Conservation (phyloP, 2,329 filamentous ascomycete species). For the Amylocarpus encephaloides region DNA sequence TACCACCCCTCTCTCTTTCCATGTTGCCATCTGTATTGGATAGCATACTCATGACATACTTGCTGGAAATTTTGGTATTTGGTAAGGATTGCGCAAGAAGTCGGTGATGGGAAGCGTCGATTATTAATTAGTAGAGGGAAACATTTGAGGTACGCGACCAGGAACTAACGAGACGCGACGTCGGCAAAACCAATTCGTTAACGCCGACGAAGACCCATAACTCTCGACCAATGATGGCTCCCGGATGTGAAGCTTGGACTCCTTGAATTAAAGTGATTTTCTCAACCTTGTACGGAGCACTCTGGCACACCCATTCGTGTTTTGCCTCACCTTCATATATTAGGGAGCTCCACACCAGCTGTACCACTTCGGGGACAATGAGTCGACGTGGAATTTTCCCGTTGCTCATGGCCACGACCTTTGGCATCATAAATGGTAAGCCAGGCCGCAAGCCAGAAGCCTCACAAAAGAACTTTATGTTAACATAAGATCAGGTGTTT, state of each 20-base stretch:
- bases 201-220: not conserved
- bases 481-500: conserved; percentile 19
- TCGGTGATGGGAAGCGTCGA: not conserved
- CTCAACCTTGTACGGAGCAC: no score
- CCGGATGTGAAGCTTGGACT: no score
- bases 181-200: not conserved
- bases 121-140: no score
- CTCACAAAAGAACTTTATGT: not conserved
- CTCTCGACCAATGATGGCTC: not conserved
- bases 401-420: conserved; percentile 24
- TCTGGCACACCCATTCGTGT: no score
- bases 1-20: conserved; percentile 33
- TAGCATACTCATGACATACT: conserved; percentile 19
- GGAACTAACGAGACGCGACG: not conserved
- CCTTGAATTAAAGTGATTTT: no score
- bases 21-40: conserved; percentile 27
- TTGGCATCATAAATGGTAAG: conserved; percentile 30
- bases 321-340: no score
- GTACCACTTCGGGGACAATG: conserved; percentile 14
- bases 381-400: conserved; percentile 27
- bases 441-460: not conserved
- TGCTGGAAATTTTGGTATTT: not conserved
- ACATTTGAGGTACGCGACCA: no score
- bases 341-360: not conserved
- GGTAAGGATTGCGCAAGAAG: not conserved